Percentiles rank a stretch among this genome's conserved stretches.
Evolutionary conservation across 805 yeast genomes (phyloP).

Genomic region (Groenewaldozyma tartarivorans): DNA sequence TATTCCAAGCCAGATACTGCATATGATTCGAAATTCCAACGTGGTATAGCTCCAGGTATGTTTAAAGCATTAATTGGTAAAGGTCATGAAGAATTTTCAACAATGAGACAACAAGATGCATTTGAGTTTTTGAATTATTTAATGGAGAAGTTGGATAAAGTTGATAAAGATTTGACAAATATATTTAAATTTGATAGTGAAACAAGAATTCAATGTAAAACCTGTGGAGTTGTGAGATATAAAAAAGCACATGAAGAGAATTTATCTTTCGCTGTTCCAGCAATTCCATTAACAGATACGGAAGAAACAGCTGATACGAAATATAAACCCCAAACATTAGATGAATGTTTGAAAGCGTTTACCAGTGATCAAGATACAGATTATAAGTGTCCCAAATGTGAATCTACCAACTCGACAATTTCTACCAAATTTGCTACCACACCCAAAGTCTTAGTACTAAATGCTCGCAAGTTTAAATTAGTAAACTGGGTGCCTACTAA

Average conservation of each 20-base stretch:
- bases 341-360: conserved; percentile 38
- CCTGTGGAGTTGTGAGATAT: conserved; percentile 54
- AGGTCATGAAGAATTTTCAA: conserved; percentile 70
- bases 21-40: conserved; percentile 39
- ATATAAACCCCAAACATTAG: conserved; percentile 42
- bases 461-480: conserved; percentile 70
- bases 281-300: conserved; percentile 7
- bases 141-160: conserved; percentile 39
- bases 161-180: conserved; percentile 36
- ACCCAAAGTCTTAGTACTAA: conserved; percentile 64
- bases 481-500: conserved; percentile 89
- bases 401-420: conserved; percentile 31
- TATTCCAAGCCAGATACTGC: conserved; percentile 46
- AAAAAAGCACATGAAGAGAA: conserved; percentile 49
- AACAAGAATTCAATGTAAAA: conserved; percentile 48
- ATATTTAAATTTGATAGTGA: conserved; percentile 56
- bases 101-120: conserved; percentile 92
- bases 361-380: conserved; percentile 48
- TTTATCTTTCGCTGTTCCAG: conserved; percentile 51
- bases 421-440: conserved; percentile 43
- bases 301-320: conserved; percentile 33
- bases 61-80: conserved; percentile 72
- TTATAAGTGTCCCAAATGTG: conserved; percentile 51
- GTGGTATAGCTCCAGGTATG: conserved; percentile 67
- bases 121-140: conserved; percentile 75